Evolutionary conservation across 2,329 filamentous ascomycete species (phyloP), one percentile per base, ranked within the genome.

Genomic region (Falciphora oryzae): DNA sequence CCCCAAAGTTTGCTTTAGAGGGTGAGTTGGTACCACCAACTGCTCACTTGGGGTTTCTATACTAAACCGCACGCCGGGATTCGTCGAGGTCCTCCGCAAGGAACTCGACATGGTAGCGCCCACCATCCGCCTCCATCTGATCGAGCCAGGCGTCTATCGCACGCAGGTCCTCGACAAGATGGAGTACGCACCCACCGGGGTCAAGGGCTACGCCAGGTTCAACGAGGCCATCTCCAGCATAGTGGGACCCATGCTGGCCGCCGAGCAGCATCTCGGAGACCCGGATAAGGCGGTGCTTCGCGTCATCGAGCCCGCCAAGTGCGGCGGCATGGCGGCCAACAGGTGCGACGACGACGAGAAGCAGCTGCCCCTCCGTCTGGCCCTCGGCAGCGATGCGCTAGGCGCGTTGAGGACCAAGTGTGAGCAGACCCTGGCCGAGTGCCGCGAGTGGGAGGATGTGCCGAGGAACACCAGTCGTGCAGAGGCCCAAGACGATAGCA

Each of bases 371-470:
- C 32, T 35, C 8, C 32, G 32, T 14, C 8, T 35, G 8, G 2
- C 32, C 10, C 32, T 35, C 32, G 32, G 32, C 10, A 35, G 32
- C 32, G 32, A 86, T 72, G 81, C 81, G 0, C 85, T 81, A 70
- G 69, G 70, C 1, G 74, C 67, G 5, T 78, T 87, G 28, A 80
- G 76, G 67, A 69, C 73, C 0, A 86, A 85, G 73, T 75, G 85
- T 28, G 78, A 85, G 58, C 72, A 73, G 16, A 83, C 82, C 61
- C 65, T 74, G 38, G 77, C 82, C 67, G 78, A 80, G 6, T 78
- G 81, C n/a, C 75, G 78, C 10, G 80, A 79, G 61, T 84, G 80
- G 71, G 78, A 83, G 71, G 76, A 78, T 25, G 71, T 82, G 60
- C 79, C 77, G 4, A 82, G 78, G 65, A 82, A 80, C 65, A 82